These are phyloP conservation scores for Phialemoniopsis sp. DNA, from an alignment of 2,329 filamentous ascomycete species.

Conservation along the genomic window DNA sequence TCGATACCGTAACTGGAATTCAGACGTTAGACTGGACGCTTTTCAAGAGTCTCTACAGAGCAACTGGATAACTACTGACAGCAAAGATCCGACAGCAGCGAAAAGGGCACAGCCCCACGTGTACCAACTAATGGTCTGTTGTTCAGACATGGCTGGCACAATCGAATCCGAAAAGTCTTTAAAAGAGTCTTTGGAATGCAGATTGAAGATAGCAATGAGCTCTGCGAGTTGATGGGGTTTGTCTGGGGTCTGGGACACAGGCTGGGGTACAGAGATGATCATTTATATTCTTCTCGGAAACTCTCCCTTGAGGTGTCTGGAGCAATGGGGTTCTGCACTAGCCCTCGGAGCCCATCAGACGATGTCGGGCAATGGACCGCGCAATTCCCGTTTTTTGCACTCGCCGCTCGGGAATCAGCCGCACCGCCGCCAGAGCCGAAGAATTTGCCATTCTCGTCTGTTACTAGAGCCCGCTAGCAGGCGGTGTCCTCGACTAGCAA, in stretches of 20 bases:
- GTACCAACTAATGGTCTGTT: neutral
- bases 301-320: neutral
- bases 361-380: neutral
- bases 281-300: neutral
- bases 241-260: neutral
- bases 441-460: too few relatives aligned
- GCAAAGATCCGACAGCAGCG: conserved; percentile 1
- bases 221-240: neutral
- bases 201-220: neutral
- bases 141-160: neutral
- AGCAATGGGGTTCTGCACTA: too few relatives aligned
- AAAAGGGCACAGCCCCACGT: conserved; percentile 3
- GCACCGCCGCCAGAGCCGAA: too few relatives aligned
- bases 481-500: too few relatives aligned
- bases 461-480: too few relatives aligned
- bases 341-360: neutral
- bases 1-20: conserved; percentile 3
- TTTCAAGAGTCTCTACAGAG: too few relatives aligned
- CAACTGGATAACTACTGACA: too few relatives aligned
- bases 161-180: neutral
- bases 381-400: neutral
- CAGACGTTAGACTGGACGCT: neutral
- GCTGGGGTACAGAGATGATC: conserved; percentile 1
- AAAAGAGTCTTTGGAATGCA: too few relatives aligned
- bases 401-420: neutral